A percentile compares a stretch with the other conserved stretches of the same genome.
phyloP scores from a whole-genome alignment of 495 filamentous ascomycete genomes.

The Neohortaea acidophila region DNA sequence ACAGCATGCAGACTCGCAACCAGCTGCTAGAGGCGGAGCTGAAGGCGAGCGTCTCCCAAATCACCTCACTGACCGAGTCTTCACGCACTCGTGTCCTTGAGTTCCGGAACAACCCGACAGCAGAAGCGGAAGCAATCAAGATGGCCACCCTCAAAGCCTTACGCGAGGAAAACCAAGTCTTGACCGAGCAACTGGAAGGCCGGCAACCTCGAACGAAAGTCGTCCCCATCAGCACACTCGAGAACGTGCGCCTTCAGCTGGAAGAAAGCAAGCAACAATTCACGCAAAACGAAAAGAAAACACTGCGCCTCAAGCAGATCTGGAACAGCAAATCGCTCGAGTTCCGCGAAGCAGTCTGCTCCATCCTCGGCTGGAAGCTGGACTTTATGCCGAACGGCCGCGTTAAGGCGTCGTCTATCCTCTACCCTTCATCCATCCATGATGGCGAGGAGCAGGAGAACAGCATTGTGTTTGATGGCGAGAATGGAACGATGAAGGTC shows the following conservation, averaged over 20 bases:
- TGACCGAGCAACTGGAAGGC: slow-evolving; percentile 60
- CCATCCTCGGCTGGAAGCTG: slow-evolving; percentile 77
- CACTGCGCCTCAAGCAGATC: slow-evolving; percentile 72
- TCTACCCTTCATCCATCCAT: slow-evolving; percentile 46
- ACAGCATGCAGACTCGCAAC: slow-evolving; percentile 48
- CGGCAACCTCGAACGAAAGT: slow-evolving; percentile 28
- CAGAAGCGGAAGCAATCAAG: slow-evolving; percentile 68
- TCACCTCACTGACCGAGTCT: slow-evolving; percentile 52
- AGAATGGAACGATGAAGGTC: slow-evolving; percentile 94
- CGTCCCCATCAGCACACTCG: slow-evolving; percentile 62
- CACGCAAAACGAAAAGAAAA: slow-evolving; percentile 72
- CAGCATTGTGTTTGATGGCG: slow-evolving; percentile 90
- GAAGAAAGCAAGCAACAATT: slow-evolving; percentile 53
- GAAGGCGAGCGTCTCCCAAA: slow-evolving; percentile 51
- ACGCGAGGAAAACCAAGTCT: slow-evolving; percentile 66
- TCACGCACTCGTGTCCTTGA: slow-evolving; percentile 75
- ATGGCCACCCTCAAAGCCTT: slow-evolving; percentile 58
- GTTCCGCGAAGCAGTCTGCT: slow-evolving; percentile 84
- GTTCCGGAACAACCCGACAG: slow-evolving; percentile 77
- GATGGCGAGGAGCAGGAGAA: slow-evolving; percentile 53
- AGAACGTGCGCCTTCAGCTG: slow-evolving; percentile 56
- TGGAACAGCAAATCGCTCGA: slow-evolving; percentile 77
- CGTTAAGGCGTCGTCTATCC: slow-evolving; percentile 68
- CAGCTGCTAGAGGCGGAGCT: slow-evolving; percentile 60
- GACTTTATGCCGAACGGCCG: slow-evolving; percentile 89